These are phyloP conservation scores for Vicia sativa DNA, from an alignment of 306 rosid species.

Conservation along the genomic window DNA sequence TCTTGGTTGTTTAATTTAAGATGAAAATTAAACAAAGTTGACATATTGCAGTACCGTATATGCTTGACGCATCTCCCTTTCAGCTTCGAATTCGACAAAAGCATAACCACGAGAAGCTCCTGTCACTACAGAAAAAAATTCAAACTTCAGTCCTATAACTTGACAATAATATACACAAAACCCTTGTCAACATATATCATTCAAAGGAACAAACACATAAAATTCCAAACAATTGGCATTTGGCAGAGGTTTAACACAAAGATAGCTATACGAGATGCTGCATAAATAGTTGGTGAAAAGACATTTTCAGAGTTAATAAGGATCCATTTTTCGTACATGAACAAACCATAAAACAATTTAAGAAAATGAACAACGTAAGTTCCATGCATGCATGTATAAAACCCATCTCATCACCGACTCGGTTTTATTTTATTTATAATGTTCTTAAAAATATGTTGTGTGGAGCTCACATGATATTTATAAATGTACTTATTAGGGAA, in stretches of 20 bases:
- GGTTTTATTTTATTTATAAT: too few relatives aligned
- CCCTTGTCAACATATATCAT: background rate
- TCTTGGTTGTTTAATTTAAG: background rate
- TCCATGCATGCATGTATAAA: too few relatives aligned
- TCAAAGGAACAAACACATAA: conserved; percentile 11
- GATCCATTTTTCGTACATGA: too few relatives aligned
- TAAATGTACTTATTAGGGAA: too few relatives aligned
- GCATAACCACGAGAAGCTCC: conserved; percentile 96
- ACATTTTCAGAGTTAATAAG: too few relatives aligned
- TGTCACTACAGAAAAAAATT: conserved; percentile 58
- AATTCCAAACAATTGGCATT: background rate
- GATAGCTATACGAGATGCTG: background rate
- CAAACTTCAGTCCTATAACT: conserved; percentile 10
- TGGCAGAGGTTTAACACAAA: background rate
- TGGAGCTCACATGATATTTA: too few relatives aligned
- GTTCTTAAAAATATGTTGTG: too few relatives aligned
- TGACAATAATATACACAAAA: background rate
- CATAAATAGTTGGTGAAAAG: too few relatives aligned
- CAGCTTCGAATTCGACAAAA: conserved; percentile 84
- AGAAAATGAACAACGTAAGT: too few relatives aligned
- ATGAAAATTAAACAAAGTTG: conserved; percentile 7
- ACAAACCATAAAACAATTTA: too few relatives aligned
- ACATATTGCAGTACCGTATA: conserved; percentile 57
- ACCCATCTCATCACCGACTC: too few relatives aligned
- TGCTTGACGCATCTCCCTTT: conserved; percentile 80